phyloP scores from a whole-genome alignment of 2,329 filamentous ascomycete species.

The Boeremia lycopersici region DNA sequence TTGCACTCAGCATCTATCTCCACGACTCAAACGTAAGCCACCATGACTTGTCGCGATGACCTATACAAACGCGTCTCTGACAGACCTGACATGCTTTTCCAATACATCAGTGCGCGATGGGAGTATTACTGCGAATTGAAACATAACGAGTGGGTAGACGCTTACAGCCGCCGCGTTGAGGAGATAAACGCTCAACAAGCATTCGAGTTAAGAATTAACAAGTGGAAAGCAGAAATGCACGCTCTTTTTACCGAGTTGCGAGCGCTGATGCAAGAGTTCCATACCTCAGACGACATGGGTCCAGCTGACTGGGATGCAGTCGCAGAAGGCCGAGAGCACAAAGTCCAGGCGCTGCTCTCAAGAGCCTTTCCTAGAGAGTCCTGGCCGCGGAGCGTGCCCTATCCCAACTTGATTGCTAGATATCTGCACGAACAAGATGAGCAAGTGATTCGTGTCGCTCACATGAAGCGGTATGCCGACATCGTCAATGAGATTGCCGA shows the following conservation, averaged over 20 bases:
- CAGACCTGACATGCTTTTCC: not conserved
- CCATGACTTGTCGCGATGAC: not conserved
- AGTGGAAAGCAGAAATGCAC: not conserved
- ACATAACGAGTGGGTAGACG: not conserved
- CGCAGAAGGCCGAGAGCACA: not conserved
- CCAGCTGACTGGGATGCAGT: not conserved
- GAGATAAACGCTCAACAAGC: not conserved
- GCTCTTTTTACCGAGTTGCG: not conserved
- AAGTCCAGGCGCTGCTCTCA: not conserved
- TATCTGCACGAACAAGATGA: not conserved
- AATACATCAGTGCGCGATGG: not conserved
- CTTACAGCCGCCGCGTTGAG: not conserved
- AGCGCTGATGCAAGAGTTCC: not conserved
- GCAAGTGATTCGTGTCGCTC: not conserved
- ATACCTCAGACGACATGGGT: not conserved
- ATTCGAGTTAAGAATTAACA: not conserved
- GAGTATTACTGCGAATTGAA: not conserved
- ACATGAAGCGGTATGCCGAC: not conserved
- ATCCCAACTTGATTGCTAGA: not conserved
- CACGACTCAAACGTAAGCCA: not conserved
- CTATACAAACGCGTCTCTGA: not conserved
- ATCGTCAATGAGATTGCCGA: not conserved
- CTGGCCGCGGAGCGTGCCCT: conserved; percentile 2
- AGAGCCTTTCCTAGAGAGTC: not conserved
- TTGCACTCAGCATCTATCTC: too few species aligned